Conservation (phyloP, 1,139 yeast species). For the Taiozyma sp. region DNA sequence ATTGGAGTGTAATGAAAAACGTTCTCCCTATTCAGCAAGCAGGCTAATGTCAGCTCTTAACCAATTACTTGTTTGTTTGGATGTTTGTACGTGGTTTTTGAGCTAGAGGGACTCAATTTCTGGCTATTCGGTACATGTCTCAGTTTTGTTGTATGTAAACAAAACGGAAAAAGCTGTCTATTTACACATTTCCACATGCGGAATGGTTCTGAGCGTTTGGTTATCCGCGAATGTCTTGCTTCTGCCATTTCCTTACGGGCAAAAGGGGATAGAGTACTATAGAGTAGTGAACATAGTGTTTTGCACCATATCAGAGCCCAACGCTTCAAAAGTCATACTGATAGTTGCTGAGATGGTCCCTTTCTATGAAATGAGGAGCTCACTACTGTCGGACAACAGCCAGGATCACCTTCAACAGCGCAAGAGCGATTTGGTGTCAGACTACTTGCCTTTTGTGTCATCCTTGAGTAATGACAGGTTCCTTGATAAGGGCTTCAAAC, state of each 20-base stretch:
- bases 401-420: not conserved
- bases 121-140: not conserved
- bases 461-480: not conserved
- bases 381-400: not conserved
- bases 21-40: not conserved
- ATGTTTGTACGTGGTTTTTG: not conserved
- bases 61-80: not conserved
- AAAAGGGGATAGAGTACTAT: not conserved
- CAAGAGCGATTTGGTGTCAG: slow-evolving; percentile 8
- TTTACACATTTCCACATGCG: slow-evolving; percentile 8
- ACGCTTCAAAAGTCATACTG: not conserved
- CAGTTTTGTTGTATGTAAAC: slow-evolving; percentile 3
- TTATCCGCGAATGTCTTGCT: too few species aligned
- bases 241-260: not conserved
- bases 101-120: not conserved
- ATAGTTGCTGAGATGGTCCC: not conserved
- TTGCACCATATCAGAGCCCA: not conserved
- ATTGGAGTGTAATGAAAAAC: not conserved
- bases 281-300: not conserved
- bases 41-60: not conserved
- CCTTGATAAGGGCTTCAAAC: not conserved
- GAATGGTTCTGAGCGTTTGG: not conserved
- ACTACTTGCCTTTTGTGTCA: slow-evolving; percentile 19
- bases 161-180: slow-evolving; percentile 7
- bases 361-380: not conserved